Evolutionary conservation across 2,329 filamentous ascomycete species (phyloP).

Genomic region (Microdochium bolleyi): DNA sequence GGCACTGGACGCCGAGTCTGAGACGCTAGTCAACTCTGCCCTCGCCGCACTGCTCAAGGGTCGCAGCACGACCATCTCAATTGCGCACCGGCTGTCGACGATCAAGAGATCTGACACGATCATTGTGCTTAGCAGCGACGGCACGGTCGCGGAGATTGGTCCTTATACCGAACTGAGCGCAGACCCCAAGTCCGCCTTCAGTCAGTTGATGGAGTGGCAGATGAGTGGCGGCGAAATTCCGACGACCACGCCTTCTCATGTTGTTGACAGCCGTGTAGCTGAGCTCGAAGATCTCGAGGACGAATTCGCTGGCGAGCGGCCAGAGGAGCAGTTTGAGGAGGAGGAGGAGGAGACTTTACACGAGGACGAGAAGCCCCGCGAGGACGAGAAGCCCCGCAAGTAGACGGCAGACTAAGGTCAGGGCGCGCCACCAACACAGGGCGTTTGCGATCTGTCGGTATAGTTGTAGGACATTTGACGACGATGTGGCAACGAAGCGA

Average conservation of each 20-base stretch:
- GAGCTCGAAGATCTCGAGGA: conserved; percentile 42
- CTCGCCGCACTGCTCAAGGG: conserved; percentile 73
- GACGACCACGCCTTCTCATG: conserved; percentile 24
- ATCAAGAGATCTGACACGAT: conserved; percentile 95
- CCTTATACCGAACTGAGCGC: conserved; percentile 70
- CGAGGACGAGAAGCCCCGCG: conserved; percentile 7
- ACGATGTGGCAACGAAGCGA: too few relatives aligned
- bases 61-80: conserved; percentile 93
- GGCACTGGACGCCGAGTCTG: conserved; percentile 90
- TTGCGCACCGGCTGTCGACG: conserved; percentile 89
- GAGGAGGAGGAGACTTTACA: conserved; percentile 5
- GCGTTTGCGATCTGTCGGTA: too few relatives aligned
- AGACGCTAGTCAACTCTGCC: conserved; percentile 92
- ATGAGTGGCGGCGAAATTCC: conserved; percentile 73
- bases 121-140: conserved; percentile 81
- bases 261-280: conserved; percentile 36
- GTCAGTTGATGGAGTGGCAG: conserved; percentile 97
- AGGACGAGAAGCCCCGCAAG: conserved; percentile 8
- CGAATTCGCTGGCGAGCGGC: conserved; percentile 24
- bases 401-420: not conserved
- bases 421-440: too few relatives aligned
- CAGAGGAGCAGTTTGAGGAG: conserved; percentile 17
- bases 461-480: too few relatives aligned
- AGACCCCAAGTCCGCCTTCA: conserved; percentile 75
- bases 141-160: conserved; percentile 84